These are phyloP conservation scores for Amesomyces nigricolor DNA, from an alignment of 2,329 filamentous ascomycete species.

Conservation along the genomic window DNA sequence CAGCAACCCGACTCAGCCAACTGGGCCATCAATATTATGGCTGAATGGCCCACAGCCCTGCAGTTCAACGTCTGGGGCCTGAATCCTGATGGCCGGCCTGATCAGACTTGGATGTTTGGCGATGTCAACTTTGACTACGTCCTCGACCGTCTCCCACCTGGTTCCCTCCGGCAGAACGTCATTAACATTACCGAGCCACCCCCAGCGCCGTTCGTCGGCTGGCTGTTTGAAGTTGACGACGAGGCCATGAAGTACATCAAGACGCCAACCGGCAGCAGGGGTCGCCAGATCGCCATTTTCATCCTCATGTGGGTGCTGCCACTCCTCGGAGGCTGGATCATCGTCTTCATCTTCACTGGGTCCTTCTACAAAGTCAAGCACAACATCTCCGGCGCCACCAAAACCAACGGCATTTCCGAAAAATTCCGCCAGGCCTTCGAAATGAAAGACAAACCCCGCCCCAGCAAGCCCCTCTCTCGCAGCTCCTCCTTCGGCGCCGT, in stretches of 20 bases:
- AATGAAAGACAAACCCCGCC: slow-evolving; percentile 13
- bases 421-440: slow-evolving; percentile 17
- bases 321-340: slow-evolving; percentile 41
- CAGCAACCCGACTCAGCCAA: slow-evolving; percentile 39
- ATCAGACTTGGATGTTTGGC: slow-evolving; percentile 53
- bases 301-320: slow-evolving; percentile 50
- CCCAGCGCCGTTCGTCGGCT: slow-evolving; percentile 48
- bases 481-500: slow-evolving; percentile 12
- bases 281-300: slow-evolving; percentile 48
- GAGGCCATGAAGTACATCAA: slow-evolving; percentile 46
- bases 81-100: slow-evolving; percentile 55
- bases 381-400: slow-evolving; percentile 26
- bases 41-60: slow-evolving; percentile 56
- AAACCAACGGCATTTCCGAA: slow-evolving; percentile 21
- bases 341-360: slow-evolving; percentile 52
- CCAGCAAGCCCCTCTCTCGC: slow-evolving; percentile 26
- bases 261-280: slow-evolving; percentile 47
- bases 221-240: slow-evolving; percentile 51
- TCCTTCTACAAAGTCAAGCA: slow-evolving; percentile 52
- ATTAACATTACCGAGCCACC: slow-evolving; percentile 54
- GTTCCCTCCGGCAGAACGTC: slow-evolving; percentile 46
- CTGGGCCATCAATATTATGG: slow-evolving; percentile 56
- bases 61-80: slow-evolving; percentile 63
- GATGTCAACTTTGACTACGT: slow-evolving; percentile 56
- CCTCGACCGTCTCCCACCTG: slow-evolving; percentile 55